A percentile compares a stretch with the other conserved stretches of the same genome.
phyloP scores from a whole-genome alignment of 352 stramenopile species.

The Phytophthora podocarpi region DNA sequence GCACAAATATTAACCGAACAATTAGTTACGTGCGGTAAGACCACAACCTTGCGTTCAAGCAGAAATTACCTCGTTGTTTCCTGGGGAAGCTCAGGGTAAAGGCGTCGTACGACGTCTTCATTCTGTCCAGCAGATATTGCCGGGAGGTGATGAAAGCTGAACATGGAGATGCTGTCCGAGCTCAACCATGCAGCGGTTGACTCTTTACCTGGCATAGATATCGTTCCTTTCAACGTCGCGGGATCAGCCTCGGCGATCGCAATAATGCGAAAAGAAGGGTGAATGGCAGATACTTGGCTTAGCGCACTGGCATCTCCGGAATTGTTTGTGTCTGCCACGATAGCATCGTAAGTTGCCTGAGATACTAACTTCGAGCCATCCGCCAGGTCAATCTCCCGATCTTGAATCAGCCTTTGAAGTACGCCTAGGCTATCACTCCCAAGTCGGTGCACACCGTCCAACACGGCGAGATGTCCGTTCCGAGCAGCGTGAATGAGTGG shows the following conservation, averaged over 20 bases:
- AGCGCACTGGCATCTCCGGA: constrained; percentile 20
- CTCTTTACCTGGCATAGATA: constrained; percentile 40
- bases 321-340: constrained; percentile 22
- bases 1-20: neutral
- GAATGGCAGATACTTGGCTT: constrained; percentile 63
- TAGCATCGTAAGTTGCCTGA: constrained; percentile 60
- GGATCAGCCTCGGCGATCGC: constrained; percentile 76
- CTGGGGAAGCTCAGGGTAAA: constrained; percentile 61
- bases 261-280: constrained; percentile 91
- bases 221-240: constrained; percentile 36
- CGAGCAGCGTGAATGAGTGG: constrained; percentile 90
- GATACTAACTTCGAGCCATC: constrained; percentile 87
- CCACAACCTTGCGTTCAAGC: neutral
- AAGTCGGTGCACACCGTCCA: constrained; percentile 95
- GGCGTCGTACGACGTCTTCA: constrained; percentile 49
- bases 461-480: constrained; percentile 81
- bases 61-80: constrained; percentile 59
- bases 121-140: constrained; percentile 45
- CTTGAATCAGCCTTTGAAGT: constrained; percentile 87
- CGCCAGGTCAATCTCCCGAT: constrained; percentile 89
- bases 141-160: constrained; percentile 70
- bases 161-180: constrained; percentile 82
- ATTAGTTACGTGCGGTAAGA: neutral
- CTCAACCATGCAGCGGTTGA: constrained; percentile 69
- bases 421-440: constrained; percentile 89